Evolutionary conservation across 2,329 filamentous ascomycete genomes (phyloP).

Genomic region (Fusarium sp.): DNA sequence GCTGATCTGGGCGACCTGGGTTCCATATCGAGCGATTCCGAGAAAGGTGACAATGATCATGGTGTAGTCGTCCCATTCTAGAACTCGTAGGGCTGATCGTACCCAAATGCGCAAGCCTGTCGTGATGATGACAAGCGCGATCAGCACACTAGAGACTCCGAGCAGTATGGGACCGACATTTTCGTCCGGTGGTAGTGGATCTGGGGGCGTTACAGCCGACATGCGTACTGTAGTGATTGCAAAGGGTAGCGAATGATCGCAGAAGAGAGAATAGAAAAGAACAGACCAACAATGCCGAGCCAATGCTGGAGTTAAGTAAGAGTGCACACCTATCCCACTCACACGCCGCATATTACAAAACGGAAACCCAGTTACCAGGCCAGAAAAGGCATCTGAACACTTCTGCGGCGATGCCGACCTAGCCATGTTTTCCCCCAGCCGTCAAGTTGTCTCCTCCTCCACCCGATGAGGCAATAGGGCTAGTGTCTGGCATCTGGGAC

Average conservation of each 20-base stretch:
- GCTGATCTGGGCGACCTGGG: slow-evolving; percentile 49
- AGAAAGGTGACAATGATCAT: slow-evolving; percentile 48
- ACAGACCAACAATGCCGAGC: neutral
- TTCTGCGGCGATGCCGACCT: neutral
- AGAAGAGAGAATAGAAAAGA: neutral
- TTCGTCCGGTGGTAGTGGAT: slow-evolving; percentile 50
- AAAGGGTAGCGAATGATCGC: neutral
- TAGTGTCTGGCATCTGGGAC: neutral
- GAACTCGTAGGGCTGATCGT: slow-evolving; percentile 41
- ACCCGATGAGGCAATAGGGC: neutral
- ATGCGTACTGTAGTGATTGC: slow-evolving; percentile 9
- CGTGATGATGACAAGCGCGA: slow-evolving; percentile 47
- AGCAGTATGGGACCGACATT: slow-evolving; percentile 50
- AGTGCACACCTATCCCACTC: neutral
- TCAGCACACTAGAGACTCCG: slow-evolving; percentile 47
- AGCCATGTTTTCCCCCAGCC: neutral
- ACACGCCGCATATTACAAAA: neutral
- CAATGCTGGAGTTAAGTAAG: neutral
- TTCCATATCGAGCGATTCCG: slow-evolving; percentile 45
- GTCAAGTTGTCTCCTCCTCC: neutral
- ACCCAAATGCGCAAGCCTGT: slow-evolving; percentile 49
- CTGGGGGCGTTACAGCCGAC: slow-evolving; percentile 27
- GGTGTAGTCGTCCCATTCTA: slow-evolving; percentile 54
- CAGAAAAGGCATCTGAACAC: neutral
- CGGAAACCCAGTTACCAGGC: neutral